Percentiles rank a stretch among this genome's conserved stretches.
Evolutionary conservation across 2,329 filamentous ascomycete species (phyloP).

Genomic region (Pseudogymnoascus sp.): DNA sequence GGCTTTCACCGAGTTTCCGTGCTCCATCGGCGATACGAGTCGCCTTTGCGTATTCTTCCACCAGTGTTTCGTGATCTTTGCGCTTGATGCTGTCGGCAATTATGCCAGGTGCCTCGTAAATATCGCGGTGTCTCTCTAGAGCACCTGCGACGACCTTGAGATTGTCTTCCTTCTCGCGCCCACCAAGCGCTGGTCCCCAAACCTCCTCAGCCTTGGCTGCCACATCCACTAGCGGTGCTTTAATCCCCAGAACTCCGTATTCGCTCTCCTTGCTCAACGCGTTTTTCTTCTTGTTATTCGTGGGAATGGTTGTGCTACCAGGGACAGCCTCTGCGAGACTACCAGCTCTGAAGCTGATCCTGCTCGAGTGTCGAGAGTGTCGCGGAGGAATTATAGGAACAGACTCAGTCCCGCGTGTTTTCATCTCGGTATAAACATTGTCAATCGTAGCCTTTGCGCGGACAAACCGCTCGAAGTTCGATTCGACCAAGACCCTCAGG

Average conservation of each 20-base stretch:
- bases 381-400: conserved; percentile 27
- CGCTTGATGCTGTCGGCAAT: conserved; percentile 81
- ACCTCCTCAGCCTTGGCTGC: conserved; percentile 93
- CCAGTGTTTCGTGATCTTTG: conserved; percentile 79
- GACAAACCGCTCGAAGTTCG: conserved; percentile 97
- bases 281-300: conserved; percentile 69
- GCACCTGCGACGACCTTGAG: conserved; percentile 69
- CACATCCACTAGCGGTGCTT: conserved; percentile 77
- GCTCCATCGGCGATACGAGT: conserved; percentile 74
- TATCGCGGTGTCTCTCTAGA: conserved; percentile 69
- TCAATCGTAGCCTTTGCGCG: conserved; percentile 96
- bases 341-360: conserved; percentile 33
- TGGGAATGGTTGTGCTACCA: conserved; percentile 30
- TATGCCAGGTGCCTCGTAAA: conserved; percentile 71
- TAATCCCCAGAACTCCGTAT: conserved; percentile 82
- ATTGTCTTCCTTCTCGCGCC: conserved; percentile 81
- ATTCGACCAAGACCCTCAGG: conserved; percentile 90
- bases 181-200: conserved; percentile 89
- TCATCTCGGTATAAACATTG: conserved; percentile 99
- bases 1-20: conserved; percentile 53
- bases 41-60: conserved; percentile 82
- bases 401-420: conserved; percentile 51
- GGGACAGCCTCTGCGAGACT: conserved; percentile 28
- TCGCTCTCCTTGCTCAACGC: conserved; percentile 88
- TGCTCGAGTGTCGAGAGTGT: conserved; percentile 29